Conservation (phyloP, 805 yeast species). For the Zygoascus bituminiphila region DNA sequence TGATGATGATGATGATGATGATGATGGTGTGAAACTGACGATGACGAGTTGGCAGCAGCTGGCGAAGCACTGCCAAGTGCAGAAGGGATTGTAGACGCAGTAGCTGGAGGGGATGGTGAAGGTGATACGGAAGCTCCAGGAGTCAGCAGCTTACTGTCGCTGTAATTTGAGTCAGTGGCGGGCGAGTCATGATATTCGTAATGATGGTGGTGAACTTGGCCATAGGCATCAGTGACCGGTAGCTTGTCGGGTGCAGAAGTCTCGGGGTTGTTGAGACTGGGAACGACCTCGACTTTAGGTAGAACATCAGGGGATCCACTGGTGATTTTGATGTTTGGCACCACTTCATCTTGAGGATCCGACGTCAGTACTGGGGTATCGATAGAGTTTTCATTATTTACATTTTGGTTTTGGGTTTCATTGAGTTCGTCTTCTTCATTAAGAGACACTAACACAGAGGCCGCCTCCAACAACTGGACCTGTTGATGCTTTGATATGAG, state of each 20-base stretch:
- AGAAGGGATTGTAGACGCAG: not conserved
- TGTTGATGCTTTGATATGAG: conserved; percentile 82
- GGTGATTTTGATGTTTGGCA: not conserved
- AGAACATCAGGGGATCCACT: not conserved
- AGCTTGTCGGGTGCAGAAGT: not conserved
- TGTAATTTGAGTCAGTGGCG: not conserved
- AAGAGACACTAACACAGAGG: conserved; percentile 64
- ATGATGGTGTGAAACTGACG: not conserved
- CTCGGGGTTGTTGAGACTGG: not conserved
- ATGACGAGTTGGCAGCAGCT: conserved; percentile 8
- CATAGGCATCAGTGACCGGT: not conserved
- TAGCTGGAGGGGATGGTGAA: not conserved
- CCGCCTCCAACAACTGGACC: conserved; percentile 73
- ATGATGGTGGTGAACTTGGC: not conserved
- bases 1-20: conserved; percentile 5
- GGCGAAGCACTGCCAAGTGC: conserved; percentile 2
- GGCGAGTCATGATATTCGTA: not conserved
- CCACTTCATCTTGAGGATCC: not conserved
- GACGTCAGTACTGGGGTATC: not conserved
- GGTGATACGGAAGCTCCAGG: not conserved
- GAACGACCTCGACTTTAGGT: not conserved
- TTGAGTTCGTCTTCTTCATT: conserved; percentile 32
- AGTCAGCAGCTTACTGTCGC: not conserved
- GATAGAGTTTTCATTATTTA: conserved; percentile 4
- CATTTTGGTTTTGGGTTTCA: no score